Evolutionary conservation across 495 filamentous ascomycete genomes (phyloP).

Genomic region (Apiosordaria backusii): DNA sequence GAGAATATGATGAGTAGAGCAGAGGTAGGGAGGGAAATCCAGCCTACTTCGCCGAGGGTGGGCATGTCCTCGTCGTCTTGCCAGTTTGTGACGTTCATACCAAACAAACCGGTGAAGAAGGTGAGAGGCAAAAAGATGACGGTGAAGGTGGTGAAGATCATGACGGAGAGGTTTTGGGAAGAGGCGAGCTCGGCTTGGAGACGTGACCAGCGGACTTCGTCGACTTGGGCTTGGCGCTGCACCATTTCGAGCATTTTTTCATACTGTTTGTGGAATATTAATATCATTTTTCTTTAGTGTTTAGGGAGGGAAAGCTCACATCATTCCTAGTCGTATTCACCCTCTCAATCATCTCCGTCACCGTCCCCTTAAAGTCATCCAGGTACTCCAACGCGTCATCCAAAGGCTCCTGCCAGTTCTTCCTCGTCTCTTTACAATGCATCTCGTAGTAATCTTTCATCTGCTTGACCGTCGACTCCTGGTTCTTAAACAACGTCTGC

Average conservation of each 20-base stretch:
- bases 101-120: constrained; percentile 66
- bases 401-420: constrained; percentile 44
- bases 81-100: constrained; percentile 65
- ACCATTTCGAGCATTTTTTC: constrained; percentile 66
- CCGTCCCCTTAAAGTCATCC: constrained; percentile 53
- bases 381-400: constrained; percentile 52
- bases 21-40: constrained; percentile 42
- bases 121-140: constrained; percentile 64
- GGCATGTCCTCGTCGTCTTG: constrained; percentile 41
- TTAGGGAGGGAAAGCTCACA: constrained; percentile 20
- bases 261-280: constrained; percentile 46
- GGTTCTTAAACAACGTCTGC: constrained; percentile 55
- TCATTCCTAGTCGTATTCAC: constrained; percentile 45
- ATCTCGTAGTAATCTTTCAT: constrained; percentile 44
- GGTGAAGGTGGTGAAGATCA: constrained; percentile 69
- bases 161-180: constrained; percentile 59
- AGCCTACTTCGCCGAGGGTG: constrained; percentile 36
- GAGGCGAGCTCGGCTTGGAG: constrained; percentile 61
- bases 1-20: constrained; percentile 37
- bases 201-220: constrained; percentile 62
- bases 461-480: constrained; percentile 47
- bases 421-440: constrained; percentile 31
- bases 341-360: constrained; percentile 57
- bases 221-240: constrained; percentile 65
- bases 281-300: neutral